phyloP scores from a whole-genome alignment of 2,329 filamentous ascomycete genomes.

The Penicillium sp. region DNA sequence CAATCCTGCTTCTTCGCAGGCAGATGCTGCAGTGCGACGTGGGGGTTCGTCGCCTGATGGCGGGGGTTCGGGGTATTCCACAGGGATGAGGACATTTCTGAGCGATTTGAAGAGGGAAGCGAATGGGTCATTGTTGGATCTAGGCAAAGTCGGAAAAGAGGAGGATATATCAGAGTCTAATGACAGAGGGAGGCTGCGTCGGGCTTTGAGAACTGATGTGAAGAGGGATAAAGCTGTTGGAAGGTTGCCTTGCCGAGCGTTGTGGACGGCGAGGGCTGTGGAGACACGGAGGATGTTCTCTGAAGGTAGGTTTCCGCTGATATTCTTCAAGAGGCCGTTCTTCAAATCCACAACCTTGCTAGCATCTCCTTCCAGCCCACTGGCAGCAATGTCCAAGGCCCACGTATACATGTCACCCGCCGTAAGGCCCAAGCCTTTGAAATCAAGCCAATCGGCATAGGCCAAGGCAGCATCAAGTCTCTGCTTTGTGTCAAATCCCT shows the following conservation, averaged over 20 bases:
- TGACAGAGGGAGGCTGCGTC: constrained; percentile 56
- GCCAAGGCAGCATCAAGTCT: constrained; percentile 76
- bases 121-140: constrained; percentile 28
- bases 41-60: constrained; percentile 68
- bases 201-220: constrained; percentile 76
- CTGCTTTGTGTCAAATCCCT: constrained; percentile 75
- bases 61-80: constrained; percentile 67
- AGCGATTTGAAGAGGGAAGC: constrained; percentile 39
- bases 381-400: constrained; percentile 71
- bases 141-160: constrained; percentile 22
- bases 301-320: constrained; percentile 55
- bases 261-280: constrained; percentile 75
- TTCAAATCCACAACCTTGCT: constrained; percentile 57
- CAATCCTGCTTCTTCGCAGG: constrained; percentile 80
- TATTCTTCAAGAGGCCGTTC: constrained; percentile 64
- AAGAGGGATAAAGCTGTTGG: constrained; percentile 75
- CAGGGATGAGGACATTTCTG: constrained; percentile 50
- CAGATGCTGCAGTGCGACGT: constrained; percentile 60
- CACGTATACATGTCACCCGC: constrained; percentile 71
- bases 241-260: constrained; percentile 67
- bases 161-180: constrained; percentile 28
- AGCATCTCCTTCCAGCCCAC: constrained; percentile 49
- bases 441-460: constrained; percentile 82
- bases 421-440: constrained; percentile 63
- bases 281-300: constrained; percentile 72